These are phyloP conservation scores for Xylaria sp. DNA, from an alignment of 2,329 filamentous ascomycete genomes.

Conservation along the genomic window DNA sequence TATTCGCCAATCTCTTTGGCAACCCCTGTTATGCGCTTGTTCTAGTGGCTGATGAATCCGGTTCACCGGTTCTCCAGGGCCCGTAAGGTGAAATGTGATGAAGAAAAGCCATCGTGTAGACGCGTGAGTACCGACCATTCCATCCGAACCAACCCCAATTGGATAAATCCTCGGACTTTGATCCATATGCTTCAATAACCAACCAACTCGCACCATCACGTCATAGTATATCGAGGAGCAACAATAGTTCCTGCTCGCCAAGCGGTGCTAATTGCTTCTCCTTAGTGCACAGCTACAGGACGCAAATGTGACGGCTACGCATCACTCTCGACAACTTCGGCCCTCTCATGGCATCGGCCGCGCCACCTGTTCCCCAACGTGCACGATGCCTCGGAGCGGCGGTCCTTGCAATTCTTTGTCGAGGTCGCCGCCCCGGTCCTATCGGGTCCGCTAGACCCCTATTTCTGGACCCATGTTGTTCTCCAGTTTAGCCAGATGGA, in stretches of 20 bases:
- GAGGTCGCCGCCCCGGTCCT: slow-evolving; percentile 52
- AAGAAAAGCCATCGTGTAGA: slow-evolving; percentile 44
- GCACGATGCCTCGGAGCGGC: slow-evolving; percentile 46
- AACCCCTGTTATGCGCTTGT: not conserved
- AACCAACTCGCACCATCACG: not conserved
- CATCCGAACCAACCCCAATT: too few species aligned
- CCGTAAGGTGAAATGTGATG: slow-evolving; percentile 48
- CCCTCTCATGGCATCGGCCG: slow-evolving; percentile 52
- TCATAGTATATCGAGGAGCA: not conserved
- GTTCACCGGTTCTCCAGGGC: slow-evolving; percentile 34
- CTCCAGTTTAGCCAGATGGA: slow-evolving; percentile 53
- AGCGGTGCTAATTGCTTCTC: slow-evolving; percentile 2
- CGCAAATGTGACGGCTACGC: slow-evolving; percentile 52
- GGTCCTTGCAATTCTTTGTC: slow-evolving; percentile 54
- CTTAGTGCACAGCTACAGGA: slow-evolving; percentile 44
- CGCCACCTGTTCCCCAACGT: slow-evolving; percentile 46
- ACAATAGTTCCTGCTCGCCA: not conserved
- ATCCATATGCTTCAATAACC: not conserved
- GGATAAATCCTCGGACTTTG: not conserved
- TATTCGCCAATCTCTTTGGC: not conserved
- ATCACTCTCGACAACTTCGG: slow-evolving; percentile 31
- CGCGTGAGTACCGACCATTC: slow-evolving; percentile 36
- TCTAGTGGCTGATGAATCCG: slow-evolving; percentile 19
- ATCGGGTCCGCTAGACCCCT: slow-evolving; percentile 52
- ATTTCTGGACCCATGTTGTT: slow-evolving; percentile 57